These are phyloP conservation scores for Ophiostoma tasmaniense DNA, from an alignment of 2,329 filamentous ascomycete genomes.

Conservation along the genomic window DNA sequence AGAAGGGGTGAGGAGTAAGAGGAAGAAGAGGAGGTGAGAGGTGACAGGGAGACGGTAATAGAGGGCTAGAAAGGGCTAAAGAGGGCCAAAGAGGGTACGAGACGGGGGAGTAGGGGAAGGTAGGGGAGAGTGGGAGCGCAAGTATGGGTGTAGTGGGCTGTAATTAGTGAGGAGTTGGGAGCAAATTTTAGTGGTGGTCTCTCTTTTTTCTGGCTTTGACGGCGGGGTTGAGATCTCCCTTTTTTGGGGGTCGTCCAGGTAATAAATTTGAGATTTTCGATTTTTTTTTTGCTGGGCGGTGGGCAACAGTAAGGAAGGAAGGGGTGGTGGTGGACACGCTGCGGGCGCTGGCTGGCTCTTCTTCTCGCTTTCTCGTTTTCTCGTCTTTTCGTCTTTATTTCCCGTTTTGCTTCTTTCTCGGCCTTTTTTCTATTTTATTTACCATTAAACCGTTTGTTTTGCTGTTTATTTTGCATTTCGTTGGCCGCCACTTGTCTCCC, in stretches of 20 bases:
- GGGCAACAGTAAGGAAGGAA: slow-evolving; percentile 17
- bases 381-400: neutral
- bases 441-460: slow-evolving; percentile 4
- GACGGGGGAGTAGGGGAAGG: slow-evolving; percentile 14
- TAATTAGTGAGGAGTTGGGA: slow-evolving; percentile 12
- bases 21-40: slow-evolving; percentile 13
- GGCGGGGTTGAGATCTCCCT: slow-evolving; percentile 21
- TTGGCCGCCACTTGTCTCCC: slow-evolving; percentile 17
- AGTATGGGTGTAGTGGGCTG: slow-evolving; percentile 9
- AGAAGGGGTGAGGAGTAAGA: slow-evolving; percentile 12
- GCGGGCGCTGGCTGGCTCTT: slow-evolving; percentile 1
- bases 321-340: slow-evolving; percentile 4
- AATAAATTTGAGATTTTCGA: slow-evolving; percentile 18
- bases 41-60: slow-evolving; percentile 19
- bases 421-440: slow-evolving; percentile 4
- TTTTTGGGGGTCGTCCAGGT: slow-evolving; percentile 14
- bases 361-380: neutral
- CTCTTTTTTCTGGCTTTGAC: slow-evolving; percentile 12
- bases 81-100: neutral
- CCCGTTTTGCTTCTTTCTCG: neutral
- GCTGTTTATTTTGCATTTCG: slow-evolving; percentile 2
- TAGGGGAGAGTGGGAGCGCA: slow-evolving; percentile 1
- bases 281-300: slow-evolving; percentile 22
- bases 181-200: slow-evolving; percentile 11
- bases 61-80: neutral